Evolutionary conservation across 73 alveolate species (phyloP).

Genomic region (Symbiodinium pilosum): DNA sequence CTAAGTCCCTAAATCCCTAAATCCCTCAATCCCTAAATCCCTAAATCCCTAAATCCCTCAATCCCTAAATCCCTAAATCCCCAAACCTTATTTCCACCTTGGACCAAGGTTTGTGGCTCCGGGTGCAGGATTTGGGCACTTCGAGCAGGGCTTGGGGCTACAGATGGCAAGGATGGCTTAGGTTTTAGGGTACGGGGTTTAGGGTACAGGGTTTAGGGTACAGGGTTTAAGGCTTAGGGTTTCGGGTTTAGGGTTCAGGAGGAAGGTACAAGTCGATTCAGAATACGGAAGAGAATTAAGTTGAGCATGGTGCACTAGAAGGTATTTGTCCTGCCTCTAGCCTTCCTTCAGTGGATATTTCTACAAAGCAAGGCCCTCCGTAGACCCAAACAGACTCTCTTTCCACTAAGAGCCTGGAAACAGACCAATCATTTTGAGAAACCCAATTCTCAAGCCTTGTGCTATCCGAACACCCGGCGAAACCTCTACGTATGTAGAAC

Average conservation of each 20-base stretch:
- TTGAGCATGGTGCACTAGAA: background rate
- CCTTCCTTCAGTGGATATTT: background rate
- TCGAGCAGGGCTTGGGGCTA: too few relatives aligned
- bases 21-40: background rate
- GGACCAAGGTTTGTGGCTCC: background rate
- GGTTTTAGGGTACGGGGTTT: background rate
- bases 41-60: background rate
- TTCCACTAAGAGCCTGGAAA: too few relatives aligned
- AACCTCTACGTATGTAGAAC: too few relatives aligned
- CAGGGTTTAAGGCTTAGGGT: background rate
- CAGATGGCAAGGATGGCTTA: too few relatives aligned
- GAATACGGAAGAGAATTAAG: background rate
- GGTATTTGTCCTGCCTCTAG: background rate
- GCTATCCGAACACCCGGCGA: too few relatives aligned
- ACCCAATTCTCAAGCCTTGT: too few relatives aligned
- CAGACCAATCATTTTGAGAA: too few relatives aligned
- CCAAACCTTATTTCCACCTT: background rate
- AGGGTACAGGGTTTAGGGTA: background rate
- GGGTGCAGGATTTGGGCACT: background rate
- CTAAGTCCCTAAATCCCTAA: background rate
- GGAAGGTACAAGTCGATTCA: background rate
- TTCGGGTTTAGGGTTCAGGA: background rate
- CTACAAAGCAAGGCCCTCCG: background rate
- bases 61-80: background rate
- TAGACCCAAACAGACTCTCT: background rate